A percentile compares a stretch with the other conserved stretches of the same genome.
These are phyloP conservation scores for Colletotrichum zoysiae DNA, from an alignment of 2,329 filamentous ascomycete species.

Conservation along the genomic window DNA sequence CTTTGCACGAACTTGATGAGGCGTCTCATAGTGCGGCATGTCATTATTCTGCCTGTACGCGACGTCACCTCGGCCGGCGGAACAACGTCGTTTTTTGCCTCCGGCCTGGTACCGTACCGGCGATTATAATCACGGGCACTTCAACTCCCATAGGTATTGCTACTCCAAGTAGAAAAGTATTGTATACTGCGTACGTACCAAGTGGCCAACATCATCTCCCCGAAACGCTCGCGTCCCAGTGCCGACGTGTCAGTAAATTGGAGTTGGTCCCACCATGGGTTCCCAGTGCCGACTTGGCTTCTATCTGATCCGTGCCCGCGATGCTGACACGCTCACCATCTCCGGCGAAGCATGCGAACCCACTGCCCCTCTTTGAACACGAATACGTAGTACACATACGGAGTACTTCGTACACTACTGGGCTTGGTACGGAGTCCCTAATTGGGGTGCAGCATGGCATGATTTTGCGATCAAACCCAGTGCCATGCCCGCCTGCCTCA, in stretches of 20 bases:
- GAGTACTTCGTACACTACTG: no score
- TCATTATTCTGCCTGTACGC: neutral
- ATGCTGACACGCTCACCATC: slow-evolving; percentile 2
- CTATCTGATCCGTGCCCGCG: slow-evolving; percentile 6
- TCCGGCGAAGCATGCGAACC: slow-evolving; percentile 13
- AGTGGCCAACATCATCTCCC: neutral
- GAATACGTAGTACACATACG: no score
- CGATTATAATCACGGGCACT: neutral
- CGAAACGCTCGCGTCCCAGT: slow-evolving; percentile 11
- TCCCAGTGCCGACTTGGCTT: slow-evolving; percentile 31
- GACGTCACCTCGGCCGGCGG: neutral
- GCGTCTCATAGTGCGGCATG: neutral
- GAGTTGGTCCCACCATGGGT: slow-evolving; percentile 7
- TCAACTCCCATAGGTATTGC: neutral
- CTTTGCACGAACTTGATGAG: neutral
- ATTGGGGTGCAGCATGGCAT: slow-evolving; percentile 15
- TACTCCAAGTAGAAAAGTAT: neutral
- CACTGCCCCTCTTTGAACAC: slow-evolving; percentile 20
- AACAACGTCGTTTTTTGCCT: neutral
- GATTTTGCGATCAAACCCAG: slow-evolving; percentile 12
- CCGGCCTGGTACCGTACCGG: neutral
- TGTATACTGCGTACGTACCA: neutral
- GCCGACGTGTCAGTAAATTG: slow-evolving; percentile 9
- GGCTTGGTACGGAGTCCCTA: neutral
- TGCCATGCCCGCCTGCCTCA: slow-evolving; percentile 22